phyloP scores from a whole-genome alignment of 495 filamentous ascomycete genomes.

The Annulohypoxylon stygium region DNA sequence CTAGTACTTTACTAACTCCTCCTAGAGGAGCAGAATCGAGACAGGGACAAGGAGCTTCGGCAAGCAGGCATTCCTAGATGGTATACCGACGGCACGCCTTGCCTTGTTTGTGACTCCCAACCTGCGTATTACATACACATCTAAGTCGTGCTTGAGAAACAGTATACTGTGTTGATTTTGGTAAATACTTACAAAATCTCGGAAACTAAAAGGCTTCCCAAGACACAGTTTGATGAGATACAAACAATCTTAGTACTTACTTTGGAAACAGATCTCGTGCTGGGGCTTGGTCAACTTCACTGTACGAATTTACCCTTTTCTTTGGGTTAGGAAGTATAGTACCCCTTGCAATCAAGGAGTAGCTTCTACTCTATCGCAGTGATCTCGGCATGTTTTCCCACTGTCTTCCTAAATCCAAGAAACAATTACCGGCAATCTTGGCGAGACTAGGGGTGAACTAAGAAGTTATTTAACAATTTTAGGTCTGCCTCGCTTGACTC shows the following conservation, averaged over 20 bases:
- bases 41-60: conserved; percentile 25
- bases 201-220: background rate
- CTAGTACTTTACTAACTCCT: conserved; percentile 3
- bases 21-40: conserved; percentile 9
- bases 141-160: conserved; percentile 9
- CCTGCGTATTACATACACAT: conserved; percentile 28
- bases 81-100: conserved; percentile 37
- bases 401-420: conserved; percentile 22
- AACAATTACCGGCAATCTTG: conserved; percentile 45
- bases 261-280: background rate
- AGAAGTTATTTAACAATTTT: conserved; percentile 31
- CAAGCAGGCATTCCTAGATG: conserved; percentile 34
- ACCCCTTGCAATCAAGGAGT: background rate
- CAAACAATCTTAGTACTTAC: conserved; percentile 25
- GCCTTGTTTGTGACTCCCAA: conserved; percentile 33
- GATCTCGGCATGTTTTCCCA: conserved; percentile 39
- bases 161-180: background rate
- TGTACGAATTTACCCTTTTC: conserved; percentile 1
- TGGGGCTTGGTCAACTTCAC: conserved; percentile 7
- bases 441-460: conserved; percentile 44
- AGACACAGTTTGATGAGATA: conserved; percentile 12
- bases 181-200: background rate
- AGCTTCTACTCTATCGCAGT: conserved; percentile 21
- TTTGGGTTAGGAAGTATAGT: conserved; percentile 14
- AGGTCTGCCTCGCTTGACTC: conserved; percentile 43